Conservation (phyloP, 257 asterid species). For the Fraxinus americana region DNA sequence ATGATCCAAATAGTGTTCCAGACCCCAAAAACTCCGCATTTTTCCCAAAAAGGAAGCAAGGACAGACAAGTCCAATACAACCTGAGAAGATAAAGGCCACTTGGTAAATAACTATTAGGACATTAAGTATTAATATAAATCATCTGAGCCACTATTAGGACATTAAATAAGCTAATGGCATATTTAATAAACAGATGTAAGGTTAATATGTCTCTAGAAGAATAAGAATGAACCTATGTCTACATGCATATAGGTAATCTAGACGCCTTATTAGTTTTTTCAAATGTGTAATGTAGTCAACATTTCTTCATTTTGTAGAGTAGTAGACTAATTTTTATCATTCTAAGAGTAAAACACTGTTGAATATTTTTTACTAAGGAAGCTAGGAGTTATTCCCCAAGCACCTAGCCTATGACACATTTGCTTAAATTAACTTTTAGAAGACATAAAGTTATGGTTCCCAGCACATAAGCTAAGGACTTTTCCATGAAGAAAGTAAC, state of each 20-base stretch:
- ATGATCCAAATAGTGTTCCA: conserved; percentile 61
- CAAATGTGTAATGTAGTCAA: not conserved
- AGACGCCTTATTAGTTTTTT: not conserved
- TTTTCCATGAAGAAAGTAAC: not conserved
- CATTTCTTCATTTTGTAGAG: not conserved
- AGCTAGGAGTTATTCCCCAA: not conserved
- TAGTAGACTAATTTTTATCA: not conserved
- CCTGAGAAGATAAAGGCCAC: conserved; percentile 47
- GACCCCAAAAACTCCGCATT: conserved; percentile 67
- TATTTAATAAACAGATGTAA: not conserved
- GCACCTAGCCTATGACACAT: not conserved
- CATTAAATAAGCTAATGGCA: not conserved
- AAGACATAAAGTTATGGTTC: not conserved
- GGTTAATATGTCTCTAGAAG: not conserved
- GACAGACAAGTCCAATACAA: conserved; percentile 73
- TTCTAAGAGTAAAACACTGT: not conserved
- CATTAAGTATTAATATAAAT: conserved; percentile 7
- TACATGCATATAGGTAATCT: not conserved
- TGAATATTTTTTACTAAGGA: not conserved
- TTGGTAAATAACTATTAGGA: conserved; percentile 2
- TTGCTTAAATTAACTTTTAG: not conserved
- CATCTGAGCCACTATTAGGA: not conserved
- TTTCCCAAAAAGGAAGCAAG: conserved; percentile 85
- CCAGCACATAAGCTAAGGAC: not conserved
- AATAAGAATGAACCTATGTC: not conserved